A percentile compares a stretch with the other conserved stretches of the same genome.
phyloP scores from a whole-genome alignment of 176 grass and related monocot species.

The Eleusine indica region DNA sequence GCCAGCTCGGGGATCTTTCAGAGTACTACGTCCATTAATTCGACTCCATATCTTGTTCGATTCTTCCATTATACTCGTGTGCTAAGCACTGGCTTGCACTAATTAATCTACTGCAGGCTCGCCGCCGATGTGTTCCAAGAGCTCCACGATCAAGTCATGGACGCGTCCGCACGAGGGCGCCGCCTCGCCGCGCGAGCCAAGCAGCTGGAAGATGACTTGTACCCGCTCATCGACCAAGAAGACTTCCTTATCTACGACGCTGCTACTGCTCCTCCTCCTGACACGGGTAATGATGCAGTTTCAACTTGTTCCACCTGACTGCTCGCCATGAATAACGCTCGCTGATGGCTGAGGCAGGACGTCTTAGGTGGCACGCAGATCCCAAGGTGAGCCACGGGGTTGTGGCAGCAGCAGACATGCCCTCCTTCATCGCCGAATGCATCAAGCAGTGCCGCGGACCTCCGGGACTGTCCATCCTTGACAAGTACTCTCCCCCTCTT shows the following conservation, averaged over 20 bases:
- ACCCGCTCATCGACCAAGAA: conserved; percentile 7
- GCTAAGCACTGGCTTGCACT: not conserved
- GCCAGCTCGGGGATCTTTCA: conserved; percentile 77
- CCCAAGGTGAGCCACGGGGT: conserved; percentile 28
- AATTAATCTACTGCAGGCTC: conserved; percentile 31
- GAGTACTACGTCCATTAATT: conserved; percentile 33
- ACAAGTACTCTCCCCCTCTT: conserved; percentile 47
- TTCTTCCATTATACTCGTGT: not conserved
- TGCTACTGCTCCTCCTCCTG: conserved; percentile 23
- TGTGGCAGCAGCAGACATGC: conserved; percentile 38
- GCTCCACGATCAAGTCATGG: conserved; percentile 57
- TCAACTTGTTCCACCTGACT: no score
- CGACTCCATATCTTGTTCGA: no score
- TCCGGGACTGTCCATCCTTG: conserved; percentile 61
- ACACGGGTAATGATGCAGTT: no score
- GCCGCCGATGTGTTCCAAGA: conserved; percentile 54
- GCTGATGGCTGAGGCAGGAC: conserved; percentile 30
- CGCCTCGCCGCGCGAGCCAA: conserved; percentile 44
- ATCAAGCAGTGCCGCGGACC: conserved; percentile 61
- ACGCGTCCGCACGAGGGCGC: conserved; percentile 44
- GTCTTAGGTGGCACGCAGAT: conserved; percentile 57
- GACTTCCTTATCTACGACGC: not conserved
- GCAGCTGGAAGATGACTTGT: conserved; percentile 39
- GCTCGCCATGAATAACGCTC: no score
- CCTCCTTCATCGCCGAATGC: conserved; percentile 46